Evolutionary conservation across 2,329 filamentous ascomycete species (phyloP), one percentile per base, ranked within the genome.

Genomic region (Truncatella angustata): DNA sequence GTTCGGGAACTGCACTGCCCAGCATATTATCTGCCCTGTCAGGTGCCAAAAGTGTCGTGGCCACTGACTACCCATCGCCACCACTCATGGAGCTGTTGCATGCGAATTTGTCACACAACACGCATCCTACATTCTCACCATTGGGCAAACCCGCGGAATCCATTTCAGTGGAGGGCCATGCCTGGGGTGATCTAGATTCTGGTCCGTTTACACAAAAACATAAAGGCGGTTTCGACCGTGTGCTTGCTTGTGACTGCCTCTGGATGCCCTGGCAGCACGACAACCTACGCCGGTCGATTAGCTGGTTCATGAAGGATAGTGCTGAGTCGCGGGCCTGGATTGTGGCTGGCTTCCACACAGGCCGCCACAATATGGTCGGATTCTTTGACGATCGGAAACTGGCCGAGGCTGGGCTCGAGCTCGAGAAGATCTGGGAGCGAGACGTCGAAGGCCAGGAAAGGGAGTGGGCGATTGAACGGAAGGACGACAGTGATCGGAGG

Each of bases 191-290:
- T 16, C 63, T 81, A 1, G 61, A 67, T 12, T 60, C 65, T 21
- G 40, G 28, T 10, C 23, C 74, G 6, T 63, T 70, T 30, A 60
- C 61, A 53, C 23, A 57, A 21, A 35, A 60, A 23, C 54, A 62
- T 53, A 58, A 58, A 35, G 68, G 68, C 53, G 63, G 63, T 1
- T 89, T 85, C 62, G 82, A 82, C 42, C 78, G 84, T 52, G 73
- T 91, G 36, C 69, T 90, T n/a, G 84, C 83, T 0, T 84, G 85
- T 56, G 87, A 91, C 68, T 90, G 87, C 62, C 76, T 88, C 52
- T 91, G 87, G 87, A 89, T 90, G 84, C 80, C 82, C 1, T 79
- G 78, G 73, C 80, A 90, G 72, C 88, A 91, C 67, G 75, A 69
- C n/a, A 87, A 85, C 65, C 75, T 91, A 23, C 77, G 78, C 43